phyloP scores from a whole-genome alignment of 2,329 filamentous ascomycete species.

The Trichoderma gracile region DNA sequence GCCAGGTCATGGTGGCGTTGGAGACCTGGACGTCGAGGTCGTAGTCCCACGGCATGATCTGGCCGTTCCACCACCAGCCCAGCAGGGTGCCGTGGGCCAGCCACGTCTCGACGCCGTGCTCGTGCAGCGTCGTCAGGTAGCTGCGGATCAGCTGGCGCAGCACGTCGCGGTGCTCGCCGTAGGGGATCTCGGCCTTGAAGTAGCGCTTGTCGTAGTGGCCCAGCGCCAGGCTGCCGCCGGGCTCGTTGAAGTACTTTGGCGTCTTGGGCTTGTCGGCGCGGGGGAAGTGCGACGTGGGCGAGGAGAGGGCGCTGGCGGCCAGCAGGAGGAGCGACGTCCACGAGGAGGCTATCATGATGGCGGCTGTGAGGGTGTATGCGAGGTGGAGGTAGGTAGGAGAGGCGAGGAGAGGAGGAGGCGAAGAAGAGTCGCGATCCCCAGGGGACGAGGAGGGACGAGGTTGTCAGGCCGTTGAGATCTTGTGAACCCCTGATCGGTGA shows the following conservation, averaged over 20 bases:
- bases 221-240: conserved; percentile 59
- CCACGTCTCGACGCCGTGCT: conserved; percentile 75
- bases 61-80: conserved; percentile 86
- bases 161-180: conserved; percentile 65
- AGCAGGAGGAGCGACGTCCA: conserved; percentile 18
- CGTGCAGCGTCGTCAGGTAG: conserved; percentile 67
- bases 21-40: conserved; percentile 82
- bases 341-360: conserved; percentile 23
- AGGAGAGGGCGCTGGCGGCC: conserved; percentile 2
- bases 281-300: conserved; percentile 1
- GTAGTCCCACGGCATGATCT: conserved; percentile 80
- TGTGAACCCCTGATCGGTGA: background rate
- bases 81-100: conserved; percentile 81
- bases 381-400: background rate
- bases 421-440: background rate
- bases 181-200: conserved; percentile 63
- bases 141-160: conserved; percentile 71
- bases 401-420: background rate
- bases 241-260: conserved; percentile 66
- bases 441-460: background rate
- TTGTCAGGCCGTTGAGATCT: background rate
- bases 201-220: conserved; percentile 75
- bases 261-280: background rate
- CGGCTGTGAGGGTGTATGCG: background rate
- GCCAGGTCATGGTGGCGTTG: conserved; percentile 62